These are phyloP conservation scores for Beta macrorhiza DNA, from an alignment of 179 eudicot genomes.

Conservation along the genomic window DNA sequence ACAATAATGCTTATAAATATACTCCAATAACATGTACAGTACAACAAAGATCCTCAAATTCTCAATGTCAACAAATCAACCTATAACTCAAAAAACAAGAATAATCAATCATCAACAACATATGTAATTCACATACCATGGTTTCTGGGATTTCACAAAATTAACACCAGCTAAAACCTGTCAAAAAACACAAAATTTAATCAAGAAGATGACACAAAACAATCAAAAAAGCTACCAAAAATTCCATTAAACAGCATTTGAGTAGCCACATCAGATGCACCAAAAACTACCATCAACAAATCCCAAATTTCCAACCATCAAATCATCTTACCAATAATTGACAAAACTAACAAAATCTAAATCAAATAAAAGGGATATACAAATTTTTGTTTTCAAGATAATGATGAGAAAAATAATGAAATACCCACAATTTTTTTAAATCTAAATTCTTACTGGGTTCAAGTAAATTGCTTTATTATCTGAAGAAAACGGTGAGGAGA, in stretches of 20 bases:
- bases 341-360: not conserved
- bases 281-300: not conserved
- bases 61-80: not conserved
- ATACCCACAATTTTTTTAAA: not conserved
- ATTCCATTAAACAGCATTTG: not conserved
- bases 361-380: not conserved
- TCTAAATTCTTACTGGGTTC: not conserved
- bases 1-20: not conserved
- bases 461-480: not conserved
- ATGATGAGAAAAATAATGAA: not conserved
- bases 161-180: slow-evolving; percentile 17
- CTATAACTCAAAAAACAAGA: not conserved
- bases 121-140: slow-evolving; percentile 25
- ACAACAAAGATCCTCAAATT: not conserved
- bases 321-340: not conserved
- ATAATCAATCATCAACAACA: not conserved
- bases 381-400: not conserved
- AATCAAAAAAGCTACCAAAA: not conserved
- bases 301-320: not conserved
- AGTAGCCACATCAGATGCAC: slow-evolving; percentile 9
- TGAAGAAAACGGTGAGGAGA: not conserved
- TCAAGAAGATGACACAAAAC: not conserved
- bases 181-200: slow-evolving; percentile 8
- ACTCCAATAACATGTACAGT: slow-evolving; percentile 3
- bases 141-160: not conserved